A percentile compares a stretch with the other conserved stretches of the same genome.
phyloP scores from a whole-genome alignment of 495 filamentous ascomycete species.

The Apodospora peruviana region DNA sequence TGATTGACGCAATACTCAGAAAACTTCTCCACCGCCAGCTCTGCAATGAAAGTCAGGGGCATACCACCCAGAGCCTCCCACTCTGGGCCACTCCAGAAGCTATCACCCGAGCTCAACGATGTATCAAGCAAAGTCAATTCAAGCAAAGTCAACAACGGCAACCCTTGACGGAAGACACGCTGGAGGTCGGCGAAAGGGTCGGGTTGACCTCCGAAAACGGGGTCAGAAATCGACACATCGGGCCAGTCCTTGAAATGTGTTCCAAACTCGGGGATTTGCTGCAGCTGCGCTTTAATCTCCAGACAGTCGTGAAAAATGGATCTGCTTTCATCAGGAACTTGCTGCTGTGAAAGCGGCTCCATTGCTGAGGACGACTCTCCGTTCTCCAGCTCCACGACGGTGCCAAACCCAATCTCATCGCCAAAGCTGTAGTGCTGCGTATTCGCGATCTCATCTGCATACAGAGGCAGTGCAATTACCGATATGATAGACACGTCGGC shows the following conservation, averaged over 20 bases:
- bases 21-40: too few species aligned
- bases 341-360: neutral
- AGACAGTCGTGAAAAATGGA: constrained; percentile 3
- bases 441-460: constrained; percentile 13
- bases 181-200: neutral
- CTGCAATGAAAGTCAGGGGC: too few species aligned
- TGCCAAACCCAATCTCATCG: too few species aligned
- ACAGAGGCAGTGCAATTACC: constrained; percentile 16
- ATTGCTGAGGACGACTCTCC: neutral
- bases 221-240: neutral
- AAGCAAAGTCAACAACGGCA: neutral
- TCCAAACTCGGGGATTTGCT: too few species aligned
- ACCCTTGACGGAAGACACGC: neutral
- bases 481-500: constrained; percentile 15
- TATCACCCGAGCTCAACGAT: too few species aligned
- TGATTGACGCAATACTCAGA: too few species aligned
- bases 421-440: constrained; percentile 16
- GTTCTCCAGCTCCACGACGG: too few species aligned
- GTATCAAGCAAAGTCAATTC: too few species aligned
- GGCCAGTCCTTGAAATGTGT: neutral
- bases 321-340: neutral
- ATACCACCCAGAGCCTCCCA: too few species aligned
- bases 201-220: neutral
- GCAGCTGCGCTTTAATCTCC: neutral
- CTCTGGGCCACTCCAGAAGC: too few species aligned